Base-by-base conservation (phyloP, 139 green algal genomes). In the Closterium sp. region DNA sequence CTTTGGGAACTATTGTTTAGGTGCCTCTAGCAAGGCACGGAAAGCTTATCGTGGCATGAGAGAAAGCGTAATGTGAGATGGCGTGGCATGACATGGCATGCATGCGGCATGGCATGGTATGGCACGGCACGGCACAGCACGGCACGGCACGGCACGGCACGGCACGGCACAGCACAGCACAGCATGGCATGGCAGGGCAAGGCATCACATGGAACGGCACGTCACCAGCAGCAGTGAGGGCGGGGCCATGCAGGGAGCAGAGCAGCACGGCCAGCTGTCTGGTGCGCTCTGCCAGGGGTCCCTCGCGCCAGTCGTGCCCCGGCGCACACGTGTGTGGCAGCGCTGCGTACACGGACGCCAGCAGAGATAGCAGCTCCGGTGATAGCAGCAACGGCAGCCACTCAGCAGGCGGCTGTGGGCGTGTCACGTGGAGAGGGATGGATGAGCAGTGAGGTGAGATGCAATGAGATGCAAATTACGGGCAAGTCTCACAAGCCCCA, bases 231-330 rank as follows among this genome's bases (percentile, higher is more conserved):
- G 31, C 93, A 4, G 96, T 95, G 88, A 98, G 97, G 6, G 98
- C 90, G 17, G 97, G 95, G 21, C 96, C 96, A 1, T 90, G 93
- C 31, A 98, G 31, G 9, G 92, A 95, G 90, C 96, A 97, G 30
- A 98, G 94, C 79, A 94, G 92, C 50, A 97, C 96, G 24, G 98
- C 87, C 29, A 98, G 91, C 87, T 96, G 94, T 13, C 96, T 93
- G 0, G 95, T 95, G 22, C 93, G 86, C 0, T 28, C 34, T 1
- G 94, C 95, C 32, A 97, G 93, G 1, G 91, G 28, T 2, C 50
- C 50, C 50, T 73, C 50, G 13, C 50, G 50, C 50, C 50, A 73
- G 17, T 73, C 50, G 9, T 24, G 50, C 50, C 50, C 50, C 10
- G 50, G 50, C 4, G 50, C 50, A 73, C 50, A 73, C 50, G 50